Base-by-base conservation (phyloP, 108 stramenopile species). In the Nitzschia putrida region DNA sequence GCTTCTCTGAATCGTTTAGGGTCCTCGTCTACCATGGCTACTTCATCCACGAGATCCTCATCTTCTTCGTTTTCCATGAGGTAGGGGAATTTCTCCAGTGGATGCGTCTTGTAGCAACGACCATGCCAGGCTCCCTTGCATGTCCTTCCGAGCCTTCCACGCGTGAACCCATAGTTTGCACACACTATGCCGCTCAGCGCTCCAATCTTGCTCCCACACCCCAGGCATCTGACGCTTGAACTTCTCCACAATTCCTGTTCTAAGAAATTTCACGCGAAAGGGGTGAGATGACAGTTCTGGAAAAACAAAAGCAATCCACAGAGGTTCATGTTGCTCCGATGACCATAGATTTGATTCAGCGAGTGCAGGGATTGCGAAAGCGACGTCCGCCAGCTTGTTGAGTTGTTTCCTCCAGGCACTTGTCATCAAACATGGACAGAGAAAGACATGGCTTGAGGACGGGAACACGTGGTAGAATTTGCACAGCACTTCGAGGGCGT, bases 151-250 rank as follows among this genome's bases (percentile, higher is more conserved):
- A 11, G 44, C 13, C 9, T 11, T 44, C 44, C 44, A 11, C 44
- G 44, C 11, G 13, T 13, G 44, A 44, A 11, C 13, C 68, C 57
- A 69, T 44, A 71, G 53, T 61, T 71, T 53, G 29, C 60, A 13
- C n/a, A n/a, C n/a, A n/a, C n/a, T n/a, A n/a, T n/a, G n/a, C n/a
- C n/a, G n/a, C n/a, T n/a, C n/a, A n/a, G n/a, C n/a, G n/a, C n/a
- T n/a, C n/a, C n/a, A n/a, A n/a, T n/a, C n/a, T n/a, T n/a, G n/a
- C n/a, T n/a, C n/a, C n/a, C n/a, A n/a, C n/a, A n/a, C n/a, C n/a
- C n/a, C n/a, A n/a, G n/a, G n/a, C n/a, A n/a, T n/a, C n/a, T n/a
- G n/a, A n/a, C n/a, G n/a, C n/a, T n/a, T n/a, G n/a, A n/a, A n/a
- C n/a, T n/a, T n/a, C n/a, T n/a, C n/a, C n/a, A n/a, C n/a, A n/a